Conservation (phyloP, 139 green algal species). For the Ettlia oleoabundans region DNA sequence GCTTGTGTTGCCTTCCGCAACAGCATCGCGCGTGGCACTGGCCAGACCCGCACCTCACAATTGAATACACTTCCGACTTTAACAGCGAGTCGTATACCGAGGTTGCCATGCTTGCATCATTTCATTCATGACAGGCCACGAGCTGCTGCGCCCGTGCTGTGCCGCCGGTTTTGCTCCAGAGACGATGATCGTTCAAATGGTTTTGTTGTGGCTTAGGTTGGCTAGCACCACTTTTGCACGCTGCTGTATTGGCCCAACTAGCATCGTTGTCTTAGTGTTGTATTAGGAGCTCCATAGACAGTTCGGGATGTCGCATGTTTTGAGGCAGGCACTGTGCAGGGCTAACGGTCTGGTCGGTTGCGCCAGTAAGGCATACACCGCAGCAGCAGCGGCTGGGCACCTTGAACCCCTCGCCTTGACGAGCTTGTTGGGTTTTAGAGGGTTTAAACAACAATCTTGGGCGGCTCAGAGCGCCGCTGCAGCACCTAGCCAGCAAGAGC, state of each 20-base stretch:
- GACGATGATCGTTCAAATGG: too few relatives aligned
- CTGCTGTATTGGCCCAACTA: neutral
- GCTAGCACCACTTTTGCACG: too few relatives aligned
- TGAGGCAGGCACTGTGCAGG: conserved; percentile 2
- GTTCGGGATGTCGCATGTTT: neutral
- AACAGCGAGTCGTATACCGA: neutral
- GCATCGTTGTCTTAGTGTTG: neutral
- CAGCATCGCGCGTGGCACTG: neutral
- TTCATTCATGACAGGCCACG: too few relatives aligned
- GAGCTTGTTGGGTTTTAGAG: conserved; percentile 25
- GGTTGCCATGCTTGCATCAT: too few relatives aligned
- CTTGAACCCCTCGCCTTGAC: conserved; percentile 17
- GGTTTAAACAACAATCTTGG: conserved; percentile 19
- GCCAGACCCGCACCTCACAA: neutral
- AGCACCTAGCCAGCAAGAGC: neutral
- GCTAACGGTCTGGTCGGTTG: neutral
- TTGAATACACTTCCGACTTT: neutral
- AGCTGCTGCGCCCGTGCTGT: too few relatives aligned
- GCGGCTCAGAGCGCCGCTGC: conserved; percentile 1
- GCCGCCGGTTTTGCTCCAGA: too few relatives aligned
- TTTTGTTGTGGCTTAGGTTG: too few relatives aligned
- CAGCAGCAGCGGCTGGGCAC: neutral
- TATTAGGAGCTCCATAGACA: too few relatives aligned
- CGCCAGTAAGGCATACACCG: neutral
- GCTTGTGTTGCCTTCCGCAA: conserved; percentile 1